Evolutionary conservation across 352 stramenopile genomes (phyloP).

Genomic region (Saprolegnia parasitica): DNA sequence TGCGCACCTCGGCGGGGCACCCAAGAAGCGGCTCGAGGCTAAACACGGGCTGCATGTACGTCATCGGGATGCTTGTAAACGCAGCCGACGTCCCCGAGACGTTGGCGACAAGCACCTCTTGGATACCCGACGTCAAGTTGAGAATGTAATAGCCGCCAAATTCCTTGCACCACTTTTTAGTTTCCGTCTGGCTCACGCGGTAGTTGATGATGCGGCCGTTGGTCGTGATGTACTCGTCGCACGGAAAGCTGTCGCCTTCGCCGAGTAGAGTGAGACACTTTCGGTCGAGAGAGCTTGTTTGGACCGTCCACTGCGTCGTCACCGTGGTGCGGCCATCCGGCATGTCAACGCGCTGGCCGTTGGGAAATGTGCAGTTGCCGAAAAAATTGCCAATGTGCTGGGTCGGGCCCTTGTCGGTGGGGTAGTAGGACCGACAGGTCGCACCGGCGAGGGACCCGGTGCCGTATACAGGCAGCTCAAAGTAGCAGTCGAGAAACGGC

Average conservation of each 20-base stretch:
- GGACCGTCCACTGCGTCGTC: slow-evolving; percentile 12
- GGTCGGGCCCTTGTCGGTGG: not conserved
- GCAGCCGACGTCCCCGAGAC: not conserved
- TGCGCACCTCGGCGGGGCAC: not conserved
- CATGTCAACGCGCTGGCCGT: not conserved
- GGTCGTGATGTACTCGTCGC: not conserved
- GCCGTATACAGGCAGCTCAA: slow-evolving; percentile 20
- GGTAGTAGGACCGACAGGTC: slow-evolving; percentile 15
- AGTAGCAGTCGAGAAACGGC: slow-evolving; percentile 13
- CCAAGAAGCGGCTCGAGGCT: not conserved
- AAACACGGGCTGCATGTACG: not conserved
- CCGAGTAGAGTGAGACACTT: not conserved
- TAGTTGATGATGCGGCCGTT: slow-evolving; percentile 22
- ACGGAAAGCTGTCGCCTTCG: slow-evolving; percentile 17
- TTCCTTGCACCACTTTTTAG: slow-evolving; percentile 14
- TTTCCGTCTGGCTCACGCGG: slow-evolving; percentile 5
- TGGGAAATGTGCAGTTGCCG: slow-evolving; percentile 7
- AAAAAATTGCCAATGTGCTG: slow-evolving; percentile 22
- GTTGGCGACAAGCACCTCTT: slow-evolving; percentile 23
- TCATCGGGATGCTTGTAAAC: slow-evolving; percentile 6
- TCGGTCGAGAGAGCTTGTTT: slow-evolving; percentile 3
- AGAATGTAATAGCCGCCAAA: slow-evolving; percentile 20
- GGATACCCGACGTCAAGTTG: not conserved
- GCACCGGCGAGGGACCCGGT: slow-evolving; percentile 7
- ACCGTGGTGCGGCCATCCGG: not conserved